Base-by-base conservation (phyloP, 78 protist genomes). In the Trichosphaerium sp. region DNA sequence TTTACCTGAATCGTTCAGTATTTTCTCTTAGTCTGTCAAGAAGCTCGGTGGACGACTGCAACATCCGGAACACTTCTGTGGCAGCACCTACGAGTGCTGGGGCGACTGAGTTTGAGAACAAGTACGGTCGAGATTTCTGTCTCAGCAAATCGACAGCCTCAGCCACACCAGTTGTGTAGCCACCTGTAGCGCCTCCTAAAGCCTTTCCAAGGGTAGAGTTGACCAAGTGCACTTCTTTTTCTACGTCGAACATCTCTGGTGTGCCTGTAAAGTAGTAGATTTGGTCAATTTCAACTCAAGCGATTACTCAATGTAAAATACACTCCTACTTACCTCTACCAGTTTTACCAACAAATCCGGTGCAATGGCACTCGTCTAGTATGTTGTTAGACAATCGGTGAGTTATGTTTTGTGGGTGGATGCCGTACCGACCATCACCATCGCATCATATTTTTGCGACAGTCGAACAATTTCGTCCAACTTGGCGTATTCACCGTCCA, bases 401-500 rank as follows among this genome's bases (percentile, higher is more conserved):
- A n/a, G n/a, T n/a, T n/a, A n/a, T n/a, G n/a, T n/a, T n/a, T n/a
- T n/a, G n/a, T n/a, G n/a, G n/a, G n/a, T n/a, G n/a, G n/a, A n/a
- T n/a, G n/a, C n/a, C n/a, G n/a, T n/a, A n/a, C n/a, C n/a, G 43
- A 88, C 70, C 34, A 84, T 43, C 23, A 87, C 54, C 29, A 74
- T 1, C 3, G 90, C 85, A 51, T 78, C 15, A 66, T 87, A 87
- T 70, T 80, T 55, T 14, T 73, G 69, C 26, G 80, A 62, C 2
- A 87, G 81, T 10, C 35, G 64, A 42, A 40, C n/a, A 34, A 89
- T 89, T 39, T 80, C 40, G 25, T 65, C 57, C 14, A 89, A 60
- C 23, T 92, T 92, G 1, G 94, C 92, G 3, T 88, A 57, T 38
- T 77, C 74, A n/a, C 94, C 94, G 37, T 89, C 94, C 94, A 89